Conservation (phyloP, 257 asterid genomes). For the Ilex asprella region DNA sequence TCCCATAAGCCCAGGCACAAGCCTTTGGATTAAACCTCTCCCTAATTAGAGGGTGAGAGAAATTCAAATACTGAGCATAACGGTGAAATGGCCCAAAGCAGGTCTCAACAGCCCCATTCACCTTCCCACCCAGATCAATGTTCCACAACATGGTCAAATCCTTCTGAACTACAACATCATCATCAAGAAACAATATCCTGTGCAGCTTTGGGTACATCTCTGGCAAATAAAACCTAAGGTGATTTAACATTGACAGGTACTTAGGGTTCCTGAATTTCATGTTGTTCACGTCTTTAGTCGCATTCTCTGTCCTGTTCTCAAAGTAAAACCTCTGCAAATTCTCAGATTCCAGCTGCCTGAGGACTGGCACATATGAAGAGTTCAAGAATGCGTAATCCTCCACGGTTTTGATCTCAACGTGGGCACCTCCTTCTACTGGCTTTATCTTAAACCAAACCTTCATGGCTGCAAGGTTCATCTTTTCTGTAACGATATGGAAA, state of each 20-base stretch:
- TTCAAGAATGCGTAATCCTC: conserved; percentile 63
- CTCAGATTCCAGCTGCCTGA: conserved; percentile 54
- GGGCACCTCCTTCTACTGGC: conserved; percentile 78
- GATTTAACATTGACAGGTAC: conserved; percentile 73
- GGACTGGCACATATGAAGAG: conserved; percentile 76
- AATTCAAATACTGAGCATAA: conserved; percentile 70
- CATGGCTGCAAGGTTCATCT: conserved; percentile 87
- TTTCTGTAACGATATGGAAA: conserved; percentile 80
- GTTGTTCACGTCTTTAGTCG: conserved; percentile 59
- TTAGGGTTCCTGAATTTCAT: conserved; percentile 77
- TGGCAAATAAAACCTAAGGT: conserved; percentile 88
- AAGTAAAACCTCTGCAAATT: conserved; percentile 61
- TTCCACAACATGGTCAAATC: conserved; percentile 88
- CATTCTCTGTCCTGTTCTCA: conserved; percentile 72
- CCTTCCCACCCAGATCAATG: conserved; percentile 83
- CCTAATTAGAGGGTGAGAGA: conserved; percentile 72
- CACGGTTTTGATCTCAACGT: conserved; percentile 70
- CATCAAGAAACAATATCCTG: conserved; percentile 79
- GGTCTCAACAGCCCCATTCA: conserved; percentile 81
- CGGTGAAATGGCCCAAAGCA: conserved; percentile 93
- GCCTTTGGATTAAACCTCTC: conserved; percentile 77
- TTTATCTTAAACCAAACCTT: conserved; percentile 98
- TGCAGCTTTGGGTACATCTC: conserved; percentile 81
- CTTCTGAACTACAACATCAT: conserved; percentile 92
- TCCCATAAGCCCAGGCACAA: conserved; percentile 98